phyloP scores from a whole-genome alignment of 2,329 filamentous ascomycete genomes.

The Exophiala bonariae region DNA sequence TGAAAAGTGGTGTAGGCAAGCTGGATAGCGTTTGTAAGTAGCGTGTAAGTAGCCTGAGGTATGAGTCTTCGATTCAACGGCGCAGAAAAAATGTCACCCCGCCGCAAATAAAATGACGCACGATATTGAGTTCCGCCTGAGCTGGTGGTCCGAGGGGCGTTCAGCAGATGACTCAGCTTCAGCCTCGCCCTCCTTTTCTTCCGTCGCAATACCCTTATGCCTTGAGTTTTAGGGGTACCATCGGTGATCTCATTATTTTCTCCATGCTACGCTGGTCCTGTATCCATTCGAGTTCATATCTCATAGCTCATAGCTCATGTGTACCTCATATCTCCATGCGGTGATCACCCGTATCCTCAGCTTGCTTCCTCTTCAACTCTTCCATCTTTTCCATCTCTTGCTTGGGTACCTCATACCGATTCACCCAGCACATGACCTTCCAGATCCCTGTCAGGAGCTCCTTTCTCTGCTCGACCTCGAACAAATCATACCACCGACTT shows the following conservation, averaged over 20 bases:
- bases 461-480: slow-evolving; percentile 53
- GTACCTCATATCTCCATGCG: slow-evolving; percentile 13
- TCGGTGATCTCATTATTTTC: too few species aligned
- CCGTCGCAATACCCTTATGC: too few species aligned
- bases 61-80: neutral
- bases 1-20: too few species aligned
- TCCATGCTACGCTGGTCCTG: too few species aligned
- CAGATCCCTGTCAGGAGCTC: slow-evolving; percentile 59
- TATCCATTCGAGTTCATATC: neutral
- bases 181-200: too few species aligned
- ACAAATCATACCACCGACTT: slow-evolving; percentile 61
- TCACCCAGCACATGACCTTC: slow-evolving; percentile 58
- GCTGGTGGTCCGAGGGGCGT: too few species aligned
- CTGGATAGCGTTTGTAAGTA: too few species aligned
- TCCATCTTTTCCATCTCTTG: slow-evolving; percentile 24
- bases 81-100: too few species aligned
- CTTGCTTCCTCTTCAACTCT: slow-evolving; percentile 5
- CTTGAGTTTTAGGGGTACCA: neutral
- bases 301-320: neutral
- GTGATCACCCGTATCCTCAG: slow-evolving; percentile 9
- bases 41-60: neutral
- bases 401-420: slow-evolving; percentile 33
- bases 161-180: neutral
- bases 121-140: too few species aligned
- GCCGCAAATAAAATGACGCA: too few species aligned